Percentiles rank a stretch among this genome's conserved stretches.
These are phyloP conservation scores for Mycoemilia scoparia DNA, from an alignment of 192 early-diverging fungal species.

Conservation along the genomic window DNA sequence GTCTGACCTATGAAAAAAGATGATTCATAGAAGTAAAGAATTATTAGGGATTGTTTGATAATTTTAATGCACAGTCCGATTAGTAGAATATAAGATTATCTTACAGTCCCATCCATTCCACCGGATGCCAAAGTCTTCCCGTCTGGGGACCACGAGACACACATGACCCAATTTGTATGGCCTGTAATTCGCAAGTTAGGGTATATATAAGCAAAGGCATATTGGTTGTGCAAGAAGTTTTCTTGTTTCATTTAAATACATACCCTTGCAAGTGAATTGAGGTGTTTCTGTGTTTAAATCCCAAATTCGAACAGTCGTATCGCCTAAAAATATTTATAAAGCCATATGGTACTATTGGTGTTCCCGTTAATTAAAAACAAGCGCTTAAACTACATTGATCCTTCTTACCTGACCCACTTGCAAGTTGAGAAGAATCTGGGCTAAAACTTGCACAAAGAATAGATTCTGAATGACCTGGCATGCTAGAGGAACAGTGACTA, in stretches of 20 bases:
- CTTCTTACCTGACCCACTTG: slow-evolving; percentile 92
- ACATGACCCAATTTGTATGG: slow-evolving; percentile 85
- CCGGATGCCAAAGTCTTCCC: slow-evolving; percentile 70
- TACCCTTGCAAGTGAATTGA: slow-evolving; percentile 52
- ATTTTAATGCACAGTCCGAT: background rate
- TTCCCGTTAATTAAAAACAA: background rate
- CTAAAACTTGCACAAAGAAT: slow-evolving; percentile 78
- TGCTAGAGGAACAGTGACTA: slow-evolving; percentile 73
- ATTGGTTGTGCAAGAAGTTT: slow-evolving; percentile 1
- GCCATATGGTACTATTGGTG: too few species aligned
- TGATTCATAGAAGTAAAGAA: slow-evolving; percentile 20
- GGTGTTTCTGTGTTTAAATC: slow-evolving; percentile 96
- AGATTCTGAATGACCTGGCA: slow-evolving; percentile 83
- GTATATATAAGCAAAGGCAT: slow-evolving; percentile 11
- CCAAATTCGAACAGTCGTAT: slow-evolving; percentile 91
- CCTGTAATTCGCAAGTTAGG: too few species aligned
- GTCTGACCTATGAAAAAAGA: too few species aligned
- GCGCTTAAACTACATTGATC: slow-evolving; percentile 17
- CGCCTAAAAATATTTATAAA: too few species aligned
- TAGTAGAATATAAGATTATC: slow-evolving; percentile 2
- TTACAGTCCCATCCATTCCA: slow-evolving; percentile 83
- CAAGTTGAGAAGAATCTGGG: slow-evolving; percentile 76
- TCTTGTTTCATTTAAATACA: slow-evolving; percentile 4
- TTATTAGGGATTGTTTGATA: background rate
- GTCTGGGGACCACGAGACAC: slow-evolving; percentile 86